Conservation (phyloP, 2,329 filamentous ascomycete genomes). For the Pseudocercospora ulei region DNA sequence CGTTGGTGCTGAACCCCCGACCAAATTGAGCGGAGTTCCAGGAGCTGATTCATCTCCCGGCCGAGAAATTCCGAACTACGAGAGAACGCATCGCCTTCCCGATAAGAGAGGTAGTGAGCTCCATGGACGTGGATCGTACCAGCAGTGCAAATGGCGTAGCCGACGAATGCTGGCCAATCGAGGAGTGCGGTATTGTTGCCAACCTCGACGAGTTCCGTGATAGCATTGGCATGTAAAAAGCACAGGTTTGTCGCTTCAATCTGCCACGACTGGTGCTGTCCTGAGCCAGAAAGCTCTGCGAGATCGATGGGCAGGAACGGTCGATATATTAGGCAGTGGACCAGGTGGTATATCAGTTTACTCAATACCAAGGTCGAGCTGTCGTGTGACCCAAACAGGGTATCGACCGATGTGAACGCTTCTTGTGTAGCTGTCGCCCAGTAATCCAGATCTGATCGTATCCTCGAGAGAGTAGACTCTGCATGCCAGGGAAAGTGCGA, state of each 20-base stretch:
- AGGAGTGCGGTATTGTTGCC: slow-evolving; percentile 63
- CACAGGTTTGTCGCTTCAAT: slow-evolving; percentile 84
- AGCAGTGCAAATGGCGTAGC: slow-evolving; percentile 77
- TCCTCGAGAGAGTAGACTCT: slow-evolving; percentile 73
- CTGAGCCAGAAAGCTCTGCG: slow-evolving; percentile 65
- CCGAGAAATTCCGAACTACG: slow-evolving; percentile 60
- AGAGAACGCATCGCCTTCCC: slow-evolving; percentile 55
- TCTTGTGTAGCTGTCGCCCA: slow-evolving; percentile 77
- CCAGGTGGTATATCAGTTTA: slow-evolving; percentile 77
- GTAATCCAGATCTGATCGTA: slow-evolving; percentile 71
- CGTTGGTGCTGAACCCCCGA: slow-evolving; percentile 69
- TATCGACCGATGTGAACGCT: slow-evolving; percentile 64
- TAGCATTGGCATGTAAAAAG: slow-evolving; percentile 77
- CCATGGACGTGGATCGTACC: slow-evolving; percentile 84
- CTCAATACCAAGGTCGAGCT: slow-evolving; percentile 69
- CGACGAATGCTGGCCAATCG: slow-evolving; percentile 78
- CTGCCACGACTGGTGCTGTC: slow-evolving; percentile 85
- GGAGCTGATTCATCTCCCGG: slow-evolving; percentile 68
- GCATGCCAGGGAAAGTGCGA: slow-evolving; percentile 88
- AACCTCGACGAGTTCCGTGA: slow-evolving; percentile 70
- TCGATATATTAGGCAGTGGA: slow-evolving; percentile 77
- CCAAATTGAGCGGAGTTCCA: slow-evolving; percentile 66
- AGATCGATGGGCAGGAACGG: slow-evolving; percentile 80
- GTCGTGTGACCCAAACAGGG: slow-evolving; percentile 66
- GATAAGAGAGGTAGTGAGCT: slow-evolving; percentile 59